Evolutionary conservation across 352 stramenopile genomes (phyloP).

Genomic region (Blastocystis sp.): DNA sequence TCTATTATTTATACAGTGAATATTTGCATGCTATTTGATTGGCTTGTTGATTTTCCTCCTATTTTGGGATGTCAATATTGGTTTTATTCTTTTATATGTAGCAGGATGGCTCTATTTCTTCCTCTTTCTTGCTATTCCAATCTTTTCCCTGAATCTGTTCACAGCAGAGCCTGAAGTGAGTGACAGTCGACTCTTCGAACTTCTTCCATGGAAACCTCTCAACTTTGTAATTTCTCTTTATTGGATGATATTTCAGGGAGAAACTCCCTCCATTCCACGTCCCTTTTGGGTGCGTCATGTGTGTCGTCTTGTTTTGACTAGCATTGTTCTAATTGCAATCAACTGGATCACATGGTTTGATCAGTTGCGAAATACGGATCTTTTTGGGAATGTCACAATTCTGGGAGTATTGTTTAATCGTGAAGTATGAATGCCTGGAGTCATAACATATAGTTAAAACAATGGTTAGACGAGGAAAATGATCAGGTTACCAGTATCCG

Average conservation of each 20-base stretch:
- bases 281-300: not conserved
- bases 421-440: not conserved
- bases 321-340: not conserved
- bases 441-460: not conserved
- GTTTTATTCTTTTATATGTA: not conserved
- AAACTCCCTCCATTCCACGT: not conserved
- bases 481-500: not conserved
- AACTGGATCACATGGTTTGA: not conserved
- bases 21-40: not conserved
- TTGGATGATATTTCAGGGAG: not conserved
- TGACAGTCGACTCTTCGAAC: not conserved
- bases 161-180: not conserved
- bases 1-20: conserved; percentile 7
- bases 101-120: conserved; percentile 1
- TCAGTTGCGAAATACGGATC: not conserved
- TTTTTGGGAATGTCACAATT: not conserved
- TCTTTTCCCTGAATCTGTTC: conserved; percentile 5
- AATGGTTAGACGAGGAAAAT: not conserved
- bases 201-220: conserved; percentile 32
- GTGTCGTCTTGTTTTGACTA: not conserved
- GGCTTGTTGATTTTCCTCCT: conserved; percentile 12
- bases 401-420: not conserved
- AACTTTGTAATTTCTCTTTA: not conserved
- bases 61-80: not conserved
- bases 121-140: conserved; percentile 18